Evolutionary conservation across 768 basidiomycete genomes (phyloP), one percentile per base, ranked within the genome.

Genomic region (Lentinula boryana): DNA sequence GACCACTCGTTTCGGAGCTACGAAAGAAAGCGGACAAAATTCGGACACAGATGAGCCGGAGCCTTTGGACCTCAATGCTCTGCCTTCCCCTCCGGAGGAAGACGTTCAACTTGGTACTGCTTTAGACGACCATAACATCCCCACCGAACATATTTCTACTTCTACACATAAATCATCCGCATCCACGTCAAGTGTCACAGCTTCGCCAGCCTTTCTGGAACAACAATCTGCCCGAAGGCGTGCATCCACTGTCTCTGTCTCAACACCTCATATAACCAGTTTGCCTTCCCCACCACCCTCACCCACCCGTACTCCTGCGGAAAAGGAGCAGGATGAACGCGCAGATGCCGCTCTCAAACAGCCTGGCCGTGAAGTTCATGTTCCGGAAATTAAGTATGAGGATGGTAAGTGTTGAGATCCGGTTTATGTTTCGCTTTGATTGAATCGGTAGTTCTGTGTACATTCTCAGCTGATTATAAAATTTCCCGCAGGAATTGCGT

Each of bases 51-150:
- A 73, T 48, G 89, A 91, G 65, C 91, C 93, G 1, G 93, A 95
- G 50, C 93, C 89, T 67, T 77, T 97, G 56, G 93, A 97, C 71
- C 80, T 97, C 49, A 78, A 96, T 68, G 90, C 86, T 6, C 66
- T 66, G 48, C 68, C 71, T 21, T 64, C 67, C 21, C 62, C 72
- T 55, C 49, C 62, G 23, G 64, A 66, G 46, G 48, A 62, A 4
- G 53, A 61, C 15, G 13, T 49, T 15, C 53, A 56, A 41, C 7
- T 31, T 13, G 50, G 35, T 23, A n/a, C 55, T 38, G 35, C 6
- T 36, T 10, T 23, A 23, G 15, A 59, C 12, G 43, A n/a, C 3
- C 5, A 23, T 40, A 15, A 31, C 23, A 41, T 10, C 15, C 16
- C 27, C 15, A 12, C 23, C 9, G 53, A 23, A 10, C 41, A 1